These are phyloP conservation scores for Viridothelium virens DNA, from an alignment of 495 filamentous ascomycete species.

Conservation along the genomic window DNA sequence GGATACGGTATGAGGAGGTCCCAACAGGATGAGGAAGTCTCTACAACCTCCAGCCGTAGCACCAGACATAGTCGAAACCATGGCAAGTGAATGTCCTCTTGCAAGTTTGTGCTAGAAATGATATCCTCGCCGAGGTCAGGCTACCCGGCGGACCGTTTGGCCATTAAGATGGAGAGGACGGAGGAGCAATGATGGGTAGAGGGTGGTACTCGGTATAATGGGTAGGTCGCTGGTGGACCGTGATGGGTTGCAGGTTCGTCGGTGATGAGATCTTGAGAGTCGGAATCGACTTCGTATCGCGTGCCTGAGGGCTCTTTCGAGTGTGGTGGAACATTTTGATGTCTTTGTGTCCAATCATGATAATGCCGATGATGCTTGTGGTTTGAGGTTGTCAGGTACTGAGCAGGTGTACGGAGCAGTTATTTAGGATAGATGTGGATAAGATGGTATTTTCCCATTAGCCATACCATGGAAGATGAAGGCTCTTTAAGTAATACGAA, in stretches of 20 bases:
- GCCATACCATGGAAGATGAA: too few relatives aligned
- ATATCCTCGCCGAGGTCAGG: not conserved
- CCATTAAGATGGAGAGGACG: not conserved
- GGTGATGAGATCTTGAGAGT: conserved; percentile 3
- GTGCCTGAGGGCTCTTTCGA: not conserved
- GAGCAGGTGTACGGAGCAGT: too few relatives aligned
- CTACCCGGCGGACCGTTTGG: not conserved
- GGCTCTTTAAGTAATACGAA: not conserved
- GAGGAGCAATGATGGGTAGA: not conserved
- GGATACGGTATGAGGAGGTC: too few relatives aligned
- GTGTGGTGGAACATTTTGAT: conserved; percentile 6
- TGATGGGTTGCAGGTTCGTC: conserved; percentile 4
- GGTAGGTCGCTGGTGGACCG: not conserved
- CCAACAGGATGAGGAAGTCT: too few relatives aligned
- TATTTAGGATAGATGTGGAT: too few relatives aligned
- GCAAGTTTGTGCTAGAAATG: not conserved
- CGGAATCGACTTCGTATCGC: not conserved
- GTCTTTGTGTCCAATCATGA: conserved; percentile 7
- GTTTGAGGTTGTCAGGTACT: not conserved
- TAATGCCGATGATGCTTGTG: not conserved
- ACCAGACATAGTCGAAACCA: too few relatives aligned
- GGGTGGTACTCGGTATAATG: conserved; percentile 3
- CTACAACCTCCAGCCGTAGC: too few relatives aligned
- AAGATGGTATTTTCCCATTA: too few relatives aligned
- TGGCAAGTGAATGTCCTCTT: too few relatives aligned